phyloP scores from a whole-genome alignment of 352 stramenopile genomes.

The Globisporangium carolinianum region DNA sequence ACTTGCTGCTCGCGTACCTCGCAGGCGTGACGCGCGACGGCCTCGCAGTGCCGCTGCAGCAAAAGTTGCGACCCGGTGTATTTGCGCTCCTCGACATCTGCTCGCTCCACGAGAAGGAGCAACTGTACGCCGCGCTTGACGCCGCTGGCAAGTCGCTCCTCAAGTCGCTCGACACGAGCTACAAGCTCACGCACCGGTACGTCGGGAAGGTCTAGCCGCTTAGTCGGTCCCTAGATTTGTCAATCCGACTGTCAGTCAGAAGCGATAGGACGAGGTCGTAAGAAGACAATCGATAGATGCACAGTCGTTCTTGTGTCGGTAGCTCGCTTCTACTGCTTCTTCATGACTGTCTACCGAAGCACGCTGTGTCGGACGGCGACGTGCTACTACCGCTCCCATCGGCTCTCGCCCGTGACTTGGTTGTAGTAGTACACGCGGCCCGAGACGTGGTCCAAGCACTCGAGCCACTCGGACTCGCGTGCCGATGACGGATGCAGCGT shows the following conservation, averaged over 20 bases:
- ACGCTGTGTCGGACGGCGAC: not conserved
- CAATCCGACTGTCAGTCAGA: too few species aligned
- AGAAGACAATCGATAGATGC: not conserved
- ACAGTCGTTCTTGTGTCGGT: not conserved
- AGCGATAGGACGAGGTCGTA: conserved; percentile 5
- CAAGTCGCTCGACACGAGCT: conserved; percentile 78
- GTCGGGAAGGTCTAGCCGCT: conserved; percentile 68
- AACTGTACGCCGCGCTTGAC: conserved; percentile 77
- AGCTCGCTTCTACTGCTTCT: not conserved
- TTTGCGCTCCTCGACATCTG: conserved; percentile 82
- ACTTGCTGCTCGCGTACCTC: conserved; percentile 69
- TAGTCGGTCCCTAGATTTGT: too few species aligned
- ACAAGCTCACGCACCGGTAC: conserved; percentile 85
- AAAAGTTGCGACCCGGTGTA: conserved; percentile 62
- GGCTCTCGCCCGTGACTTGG: conserved; percentile 62
- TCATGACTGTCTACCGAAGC: not conserved
- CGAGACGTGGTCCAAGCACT: conserved; percentile 48
- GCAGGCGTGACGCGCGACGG: conserved; percentile 50
- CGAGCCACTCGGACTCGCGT: conserved; percentile 31
- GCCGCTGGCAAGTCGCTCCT: conserved; percentile 79
- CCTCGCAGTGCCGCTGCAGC: conserved; percentile 47
- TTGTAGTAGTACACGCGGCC: conserved; percentile 71
- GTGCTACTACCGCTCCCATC: conserved; percentile 31
- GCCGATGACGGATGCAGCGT: conserved; percentile 6
- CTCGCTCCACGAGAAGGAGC: conserved; percentile 79